Base-by-base conservation (phyloP, 306 rosid genomes). In the Cyclanthera cordifolia region DNA sequence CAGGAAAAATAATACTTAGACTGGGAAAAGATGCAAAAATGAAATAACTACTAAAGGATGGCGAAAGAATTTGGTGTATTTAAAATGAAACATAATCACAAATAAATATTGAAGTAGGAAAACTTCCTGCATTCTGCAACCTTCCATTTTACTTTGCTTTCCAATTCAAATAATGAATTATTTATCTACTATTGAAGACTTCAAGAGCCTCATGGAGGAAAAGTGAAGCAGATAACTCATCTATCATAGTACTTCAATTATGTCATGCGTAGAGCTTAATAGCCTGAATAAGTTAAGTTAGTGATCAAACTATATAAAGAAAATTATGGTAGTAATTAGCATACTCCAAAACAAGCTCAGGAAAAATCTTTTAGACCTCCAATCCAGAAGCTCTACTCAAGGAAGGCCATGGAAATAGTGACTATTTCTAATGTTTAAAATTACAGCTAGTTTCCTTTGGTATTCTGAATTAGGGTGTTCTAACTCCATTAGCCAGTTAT, bases 11-110 rank as follows among this genome's bases (percentile, higher is more conserved):
- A 55, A 61, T 14, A 10, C 8, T 53, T 59, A 73, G 63, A 50
- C 70, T 55, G 58, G 71, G 49, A 19, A 32, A 56, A 54, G 72
- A 73, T 57, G 72, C 53, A 25, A 73, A 50, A 49, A 34, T 30
- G 49, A 51, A 69, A 19, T 12, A 63, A 63, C 51, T 63, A 46
- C 25, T 37, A 39, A 17, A 20, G 8, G 12, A 54, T 23, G 24
- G 11, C 28, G 23, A 1, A 54, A 3, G 16, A 54, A 54, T 8
- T 54, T 20, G n/a, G 60, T 20, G 6, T 10, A 24, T 54, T 23
- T 23, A 23, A 34, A 10, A 54, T 54, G 32, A 21, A 54, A 24
- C 14, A 23, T 9, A 24, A 10, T 54, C 32, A 16, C 15, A 32
- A 16, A 51, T 51, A 2, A 8, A 51, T 51, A 4, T 19, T 19